Evolutionary conservation across 495 filamentous ascomycete genomes (phyloP).

Genomic region (Lepidopterella palustris): DNA sequence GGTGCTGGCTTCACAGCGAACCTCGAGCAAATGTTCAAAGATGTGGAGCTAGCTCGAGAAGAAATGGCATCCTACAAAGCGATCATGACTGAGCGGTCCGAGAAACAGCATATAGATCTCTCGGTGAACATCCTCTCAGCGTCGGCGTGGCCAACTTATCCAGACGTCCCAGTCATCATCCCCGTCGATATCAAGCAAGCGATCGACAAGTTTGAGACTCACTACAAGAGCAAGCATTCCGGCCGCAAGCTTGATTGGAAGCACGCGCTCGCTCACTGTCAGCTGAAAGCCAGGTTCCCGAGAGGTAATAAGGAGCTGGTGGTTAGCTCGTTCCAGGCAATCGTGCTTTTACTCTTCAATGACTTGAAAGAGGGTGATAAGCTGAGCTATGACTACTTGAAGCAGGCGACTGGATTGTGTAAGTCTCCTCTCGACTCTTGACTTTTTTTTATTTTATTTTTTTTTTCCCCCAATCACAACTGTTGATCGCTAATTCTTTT

Average conservation of each 20-base stretch:
- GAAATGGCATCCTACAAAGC: constrained; percentile 74
- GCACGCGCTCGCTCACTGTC: constrained; percentile 80
- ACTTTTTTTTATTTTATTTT: constrained; percentile 15
- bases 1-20: constrained; percentile 92
- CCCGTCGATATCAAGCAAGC: constrained; percentile 63
- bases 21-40: constrained; percentile 97
- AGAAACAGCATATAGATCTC: constrained; percentile 60
- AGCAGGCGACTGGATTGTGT: constrained; percentile 61
- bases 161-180: constrained; percentile 68
- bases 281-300: constrained; percentile 69
- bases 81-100: constrained; percentile 44
- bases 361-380: constrained; percentile 48
- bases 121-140: constrained; percentile 80
- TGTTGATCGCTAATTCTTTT: constrained; percentile 11
- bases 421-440: constrained; percentile 30
- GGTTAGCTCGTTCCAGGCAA: constrained; percentile 83
- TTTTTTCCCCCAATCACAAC: background rate
- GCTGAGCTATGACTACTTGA: constrained; percentile 64
- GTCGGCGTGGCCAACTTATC: constrained; percentile 87
- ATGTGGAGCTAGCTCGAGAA: constrained; percentile 82
- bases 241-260: constrained; percentile 87
- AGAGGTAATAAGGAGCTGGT: constrained; percentile 77
- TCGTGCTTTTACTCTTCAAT: constrained; percentile 91
- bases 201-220: constrained; percentile 64
- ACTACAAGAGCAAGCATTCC: constrained; percentile 81